Evolutionary conservation across 2,329 filamentous ascomycete species (phyloP).

Genomic region (Capronia coronata): DNA sequence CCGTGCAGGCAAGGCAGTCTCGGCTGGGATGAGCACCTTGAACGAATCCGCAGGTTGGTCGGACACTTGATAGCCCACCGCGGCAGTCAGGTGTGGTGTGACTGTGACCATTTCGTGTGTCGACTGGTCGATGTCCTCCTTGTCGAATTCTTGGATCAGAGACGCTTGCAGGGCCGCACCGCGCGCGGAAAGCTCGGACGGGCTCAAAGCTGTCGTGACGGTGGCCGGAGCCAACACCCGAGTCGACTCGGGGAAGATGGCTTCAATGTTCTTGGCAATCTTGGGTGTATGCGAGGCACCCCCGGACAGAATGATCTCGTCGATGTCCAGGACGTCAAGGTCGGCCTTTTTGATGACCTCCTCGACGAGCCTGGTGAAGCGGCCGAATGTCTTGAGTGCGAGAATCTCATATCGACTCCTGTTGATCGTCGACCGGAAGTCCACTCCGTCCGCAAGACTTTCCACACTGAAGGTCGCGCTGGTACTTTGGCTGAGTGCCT

Average conservation of each 20-base stretch:
- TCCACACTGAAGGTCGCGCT: conserved; percentile 92
- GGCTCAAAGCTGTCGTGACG: conserved; percentile 72
- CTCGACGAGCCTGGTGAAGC: conserved; percentile 79
- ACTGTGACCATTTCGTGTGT: conserved; percentile 93
- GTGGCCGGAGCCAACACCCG: conserved; percentile 77
- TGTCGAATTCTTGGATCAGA: conserved; percentile 88
- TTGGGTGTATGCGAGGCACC: conserved; percentile 91
- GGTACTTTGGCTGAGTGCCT: conserved; percentile 77
- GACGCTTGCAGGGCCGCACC: conserved; percentile 94
- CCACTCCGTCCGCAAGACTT: conserved; percentile 77
- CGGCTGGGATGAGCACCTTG: conserved; percentile 70
- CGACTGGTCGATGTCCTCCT: conserved; percentile 88
- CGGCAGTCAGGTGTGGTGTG: conserved; percentile 79
- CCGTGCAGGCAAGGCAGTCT: conserved; percentile 85
- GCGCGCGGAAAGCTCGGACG: conserved; percentile 78
- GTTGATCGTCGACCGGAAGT: conserved; percentile 90
- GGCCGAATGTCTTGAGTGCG: conserved; percentile 75
- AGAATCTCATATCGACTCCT: conserved; percentile 87
- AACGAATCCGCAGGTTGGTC: conserved; percentile 50
- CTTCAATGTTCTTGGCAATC: conserved; percentile 72
- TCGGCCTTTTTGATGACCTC: conserved; percentile 84
- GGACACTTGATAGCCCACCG: conserved; percentile 63
- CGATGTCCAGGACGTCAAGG: conserved; percentile 84
- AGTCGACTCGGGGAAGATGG: conserved; percentile 75
- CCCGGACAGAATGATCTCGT: conserved; percentile 89